Evolutionary conservation across 2,329 filamentous ascomycete species (phyloP).

Genomic region (Paecilomyces formosus): DNA sequence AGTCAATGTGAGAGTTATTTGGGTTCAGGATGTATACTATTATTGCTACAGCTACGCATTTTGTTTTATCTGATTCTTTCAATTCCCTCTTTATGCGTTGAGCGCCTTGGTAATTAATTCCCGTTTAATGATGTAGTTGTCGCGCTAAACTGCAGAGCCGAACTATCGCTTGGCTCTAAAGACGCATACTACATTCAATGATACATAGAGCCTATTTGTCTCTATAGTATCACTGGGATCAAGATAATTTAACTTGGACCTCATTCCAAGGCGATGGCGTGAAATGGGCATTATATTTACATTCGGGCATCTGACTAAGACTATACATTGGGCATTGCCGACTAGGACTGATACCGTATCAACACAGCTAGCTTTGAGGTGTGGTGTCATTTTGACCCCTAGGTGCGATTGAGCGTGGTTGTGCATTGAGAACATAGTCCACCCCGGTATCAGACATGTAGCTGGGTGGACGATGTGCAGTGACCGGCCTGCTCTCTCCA

Average conservation of each 20-base stretch:
- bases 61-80: too few species aligned
- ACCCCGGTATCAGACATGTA: constrained; percentile 71
- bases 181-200: too few species aligned
- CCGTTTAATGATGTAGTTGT: too few species aligned
- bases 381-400: neutral
- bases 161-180: too few species aligned
- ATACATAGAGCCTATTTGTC: neutral
- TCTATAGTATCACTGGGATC: neutral
- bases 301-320: neutral
- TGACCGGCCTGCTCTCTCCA: constrained; percentile 9
- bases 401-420: constrained; percentile 51
- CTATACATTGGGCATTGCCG: neutral
- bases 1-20: too few species aligned
- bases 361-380: neutral
- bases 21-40: too few species aligned
- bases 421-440: constrained; percentile 62
- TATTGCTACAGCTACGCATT: too few species aligned
- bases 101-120: too few species aligned
- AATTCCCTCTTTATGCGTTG: too few species aligned
- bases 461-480: constrained; percentile 58
- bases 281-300: neutral
- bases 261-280: neutral
- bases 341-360: neutral
- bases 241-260: neutral
- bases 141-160: too few species aligned